A percentile compares a stretch with the other conserved stretches of the same genome.
Evolutionary conservation across 2,329 filamentous ascomycete species (phyloP).

Genomic region (Penicillium sp.): DNA sequence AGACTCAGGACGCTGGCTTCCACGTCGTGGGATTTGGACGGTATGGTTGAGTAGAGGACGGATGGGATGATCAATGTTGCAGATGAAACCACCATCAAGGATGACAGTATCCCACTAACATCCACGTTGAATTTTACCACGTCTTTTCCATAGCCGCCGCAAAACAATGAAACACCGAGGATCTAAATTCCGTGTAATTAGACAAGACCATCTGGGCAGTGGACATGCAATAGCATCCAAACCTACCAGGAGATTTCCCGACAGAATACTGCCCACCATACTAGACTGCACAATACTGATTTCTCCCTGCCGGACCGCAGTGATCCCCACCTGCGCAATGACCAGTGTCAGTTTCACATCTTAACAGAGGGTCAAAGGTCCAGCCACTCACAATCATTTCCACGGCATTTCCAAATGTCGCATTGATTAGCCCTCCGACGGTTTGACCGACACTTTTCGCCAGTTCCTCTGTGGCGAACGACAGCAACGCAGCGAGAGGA

Average conservation of each 20-base stretch:
- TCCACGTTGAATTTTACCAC: slow-evolving; percentile 84
- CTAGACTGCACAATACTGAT: slow-evolving; percentile 83
- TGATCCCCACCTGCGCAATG: slow-evolving; percentile 49
- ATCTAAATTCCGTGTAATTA: slow-evolving; percentile 43
- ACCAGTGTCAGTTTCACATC: neutral
- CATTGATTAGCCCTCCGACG: slow-evolving; percentile 56
- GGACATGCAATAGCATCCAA: neutral
- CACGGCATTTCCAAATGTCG: slow-evolving; percentile 59
- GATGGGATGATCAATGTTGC: slow-evolving; percentile 73
- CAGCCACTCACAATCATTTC: slow-evolving; percentile 61
- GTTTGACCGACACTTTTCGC: slow-evolving; percentile 55
- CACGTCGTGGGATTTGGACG: slow-evolving; percentile 4
- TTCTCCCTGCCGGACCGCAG: slow-evolving; percentile 68
- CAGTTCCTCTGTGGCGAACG: slow-evolving; percentile 58
- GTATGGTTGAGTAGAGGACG: slow-evolving; percentile 17
- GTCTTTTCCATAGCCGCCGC: slow-evolving; percentile 67
- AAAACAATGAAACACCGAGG: slow-evolving; percentile 81
- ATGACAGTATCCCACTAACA: slow-evolving; percentile 78
- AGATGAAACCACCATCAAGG: slow-evolving; percentile 70
- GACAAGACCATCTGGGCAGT: neutral
- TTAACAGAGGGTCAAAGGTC: neutral
- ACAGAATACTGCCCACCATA: slow-evolving; percentile 79
- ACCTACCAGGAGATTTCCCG: slow-evolving; percentile 67
- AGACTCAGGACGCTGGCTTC: slow-evolving; percentile 29
- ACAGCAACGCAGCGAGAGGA: slow-evolving; percentile 54